Evolutionary conservation across 306 rosid genomes (phyloP).

Genomic region (Vicia sativa): DNA sequence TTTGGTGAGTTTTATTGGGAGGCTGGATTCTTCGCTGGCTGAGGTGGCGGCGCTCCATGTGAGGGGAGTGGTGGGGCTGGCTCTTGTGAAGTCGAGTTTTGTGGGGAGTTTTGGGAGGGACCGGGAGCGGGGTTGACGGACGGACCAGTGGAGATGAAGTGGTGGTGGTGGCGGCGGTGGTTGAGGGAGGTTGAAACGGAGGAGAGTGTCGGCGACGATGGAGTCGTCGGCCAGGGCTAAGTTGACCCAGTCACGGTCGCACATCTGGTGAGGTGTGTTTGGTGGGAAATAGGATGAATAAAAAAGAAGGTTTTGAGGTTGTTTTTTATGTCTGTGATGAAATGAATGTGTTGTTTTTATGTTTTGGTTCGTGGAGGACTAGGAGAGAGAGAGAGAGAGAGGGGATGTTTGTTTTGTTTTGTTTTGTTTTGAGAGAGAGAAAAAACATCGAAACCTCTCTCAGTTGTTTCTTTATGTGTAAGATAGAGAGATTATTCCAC

Average conservation of each 20-base stretch:
- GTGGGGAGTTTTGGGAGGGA: conserved; percentile 34
- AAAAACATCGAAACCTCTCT: background rate
- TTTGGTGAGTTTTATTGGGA: conserved; percentile 22
- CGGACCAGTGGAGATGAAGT: conserved; percentile 64
- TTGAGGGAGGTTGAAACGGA: conserved; percentile 31
- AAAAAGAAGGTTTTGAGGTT: background rate
- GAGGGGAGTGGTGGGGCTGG: conserved; percentile 93
- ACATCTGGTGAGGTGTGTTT: conserved; percentile 24
- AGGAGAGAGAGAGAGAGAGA: background rate
- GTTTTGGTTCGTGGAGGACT: background rate
- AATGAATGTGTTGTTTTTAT: background rate
- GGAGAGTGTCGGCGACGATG: conserved; percentile 61
- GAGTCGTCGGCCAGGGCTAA: conserved; percentile 67
- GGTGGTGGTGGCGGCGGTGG: conserved; percentile 29
- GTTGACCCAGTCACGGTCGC: conserved; percentile 70
- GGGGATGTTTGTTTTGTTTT: background rate
- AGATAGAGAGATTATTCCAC: background rate
- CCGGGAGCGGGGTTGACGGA: conserved; percentile 78
- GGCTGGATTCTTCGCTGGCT: conserved; percentile 69
- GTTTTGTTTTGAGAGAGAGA: background rate
- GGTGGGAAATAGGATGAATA: background rate
- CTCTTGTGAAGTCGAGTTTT: conserved; percentile 47
- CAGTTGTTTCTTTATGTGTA: background rate
- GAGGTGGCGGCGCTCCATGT: conserved; percentile 83
- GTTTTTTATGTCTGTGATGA: background rate